Conservation (phyloP, 208 protist genomes). For the Crithidia acanthocephali region DNA sequence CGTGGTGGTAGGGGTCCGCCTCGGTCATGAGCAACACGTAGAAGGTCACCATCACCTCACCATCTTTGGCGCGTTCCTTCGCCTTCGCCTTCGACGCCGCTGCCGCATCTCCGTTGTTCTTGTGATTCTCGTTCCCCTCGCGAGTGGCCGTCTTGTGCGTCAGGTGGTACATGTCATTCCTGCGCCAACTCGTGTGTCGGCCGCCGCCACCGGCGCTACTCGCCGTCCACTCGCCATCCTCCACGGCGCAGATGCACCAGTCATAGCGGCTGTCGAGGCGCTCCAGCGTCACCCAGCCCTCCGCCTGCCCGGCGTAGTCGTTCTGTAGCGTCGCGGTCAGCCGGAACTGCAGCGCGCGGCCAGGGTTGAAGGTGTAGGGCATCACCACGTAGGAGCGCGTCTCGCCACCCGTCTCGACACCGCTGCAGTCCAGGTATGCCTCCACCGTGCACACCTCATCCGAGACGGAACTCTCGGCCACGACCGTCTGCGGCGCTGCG, state of each 20-base stretch:
- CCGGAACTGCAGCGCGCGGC: constrained; percentile 52
- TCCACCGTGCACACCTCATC: constrained; percentile 46
- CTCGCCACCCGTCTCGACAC: background rate
- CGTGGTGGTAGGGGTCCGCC: constrained; percentile 70
- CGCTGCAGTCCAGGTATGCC: constrained; percentile 31
- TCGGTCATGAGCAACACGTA: constrained; percentile 68
- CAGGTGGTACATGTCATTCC: constrained; percentile 72
- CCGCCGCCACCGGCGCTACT: constrained; percentile 51
- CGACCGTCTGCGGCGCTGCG: constrained; percentile 31
- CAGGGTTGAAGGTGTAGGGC: constrained; percentile 82
- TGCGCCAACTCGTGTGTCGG: constrained; percentile 61
- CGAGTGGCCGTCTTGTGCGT: constrained; percentile 23
- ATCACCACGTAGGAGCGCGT: constrained; percentile 75
- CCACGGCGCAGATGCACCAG: constrained; percentile 56
- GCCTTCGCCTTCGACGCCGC: background rate
- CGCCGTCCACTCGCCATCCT: constrained; percentile 53
- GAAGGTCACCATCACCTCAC: constrained; percentile 28
- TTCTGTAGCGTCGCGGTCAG: constrained; percentile 55
- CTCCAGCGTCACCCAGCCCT: constrained; percentile 76
- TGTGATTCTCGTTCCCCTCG: constrained; percentile 14
- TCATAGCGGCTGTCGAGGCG: constrained; percentile 65
- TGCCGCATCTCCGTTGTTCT: background rate
- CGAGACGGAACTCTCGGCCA: constrained; percentile 63
- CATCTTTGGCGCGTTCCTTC: too few species aligned
- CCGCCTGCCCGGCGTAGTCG: constrained; percentile 38